Evolutionary conservation across 2,329 filamentous ascomycete species (phyloP), one percentile per base, ranked within the genome.

Genomic region (Epichloe sylvatica): DNA sequence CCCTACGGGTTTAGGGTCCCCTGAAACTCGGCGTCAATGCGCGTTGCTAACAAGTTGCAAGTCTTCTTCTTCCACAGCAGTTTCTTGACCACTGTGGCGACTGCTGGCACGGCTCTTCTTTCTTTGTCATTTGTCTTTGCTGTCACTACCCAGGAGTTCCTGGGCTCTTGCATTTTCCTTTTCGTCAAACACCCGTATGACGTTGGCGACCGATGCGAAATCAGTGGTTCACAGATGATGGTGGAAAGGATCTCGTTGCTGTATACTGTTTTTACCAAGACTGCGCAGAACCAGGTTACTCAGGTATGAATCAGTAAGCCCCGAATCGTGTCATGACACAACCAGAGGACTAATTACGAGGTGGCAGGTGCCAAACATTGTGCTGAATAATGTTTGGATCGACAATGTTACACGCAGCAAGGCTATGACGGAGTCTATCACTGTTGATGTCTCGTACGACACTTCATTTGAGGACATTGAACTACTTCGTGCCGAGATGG

Each of bases 181-280:
- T 98, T 98, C 60, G 88, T 97, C 72, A 98, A 98, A 73, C 92
- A 98, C 64, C 91, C 92, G 0, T 97, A 86, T 64, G 92, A 98
- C 63, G 89, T 97, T 21, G 90, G 91, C 53, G 92, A 98, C 64
- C 83, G 92, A 25, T 86, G 97, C 41, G 89, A 96, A 59, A 84
- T 97, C 55, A 70, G 64, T 47, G 74, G 73, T 15, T 75, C 83
- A 55, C 75, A 81, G 57, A 80, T 94, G 57, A 74, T 88, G 4
- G 92, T 98, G 11, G 89, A 97, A 66, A 86, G 90, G 64, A 97
- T 97, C 59, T 95, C 90, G 2, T 77, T 98, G 33, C 75, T 98
- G 3, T 97, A 89, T 71, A 94, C 88, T 1, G 81, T 96, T 49
- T 96, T 98, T 70, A 85, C 84, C 56, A 83, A 86, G 43, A 83